Conservation (phyloP, 2,329 filamentous ascomycete species). For the Chaetoscypha palmicola region DNA sequence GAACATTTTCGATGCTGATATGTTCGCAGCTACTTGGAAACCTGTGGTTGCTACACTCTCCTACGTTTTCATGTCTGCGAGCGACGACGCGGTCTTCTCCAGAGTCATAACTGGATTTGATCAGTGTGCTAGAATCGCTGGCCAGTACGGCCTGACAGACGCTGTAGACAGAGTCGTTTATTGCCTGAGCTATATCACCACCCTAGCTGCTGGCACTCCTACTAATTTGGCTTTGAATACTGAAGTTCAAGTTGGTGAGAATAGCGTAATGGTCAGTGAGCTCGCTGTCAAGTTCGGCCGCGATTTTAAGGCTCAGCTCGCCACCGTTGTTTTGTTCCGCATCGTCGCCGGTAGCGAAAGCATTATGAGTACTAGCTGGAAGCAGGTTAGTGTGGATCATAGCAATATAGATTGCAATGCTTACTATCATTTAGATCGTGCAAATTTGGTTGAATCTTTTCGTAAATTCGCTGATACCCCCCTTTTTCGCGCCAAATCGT, state of each 20-base stretch:
- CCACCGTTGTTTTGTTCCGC: slow-evolving; percentile 90
- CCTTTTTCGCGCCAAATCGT: slow-evolving; percentile 63
- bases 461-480: slow-evolving; percentile 84
- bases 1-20: slow-evolving; percentile 93
- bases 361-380: slow-evolving; percentile 70
- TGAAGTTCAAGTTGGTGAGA: slow-evolving; percentile 85
- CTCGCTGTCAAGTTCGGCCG: slow-evolving; percentile 91
- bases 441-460: slow-evolving; percentile 95
- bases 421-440: slow-evolving; percentile 57
- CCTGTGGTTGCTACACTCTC: slow-evolving; percentile 91
- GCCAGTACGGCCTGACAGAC: slow-evolving; percentile 74
- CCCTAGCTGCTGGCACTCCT: slow-evolving; percentile 65
- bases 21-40: slow-evolving; percentile 95
- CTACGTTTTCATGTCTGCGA: slow-evolving; percentile 98
- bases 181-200: slow-evolving; percentile 84
- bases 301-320: slow-evolving; percentile 88
- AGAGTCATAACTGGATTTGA: slow-evolving; percentile 92
- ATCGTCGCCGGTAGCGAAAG: slow-evolving; percentile 81
- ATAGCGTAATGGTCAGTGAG: slow-evolving; percentile 97
- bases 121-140: slow-evolving; percentile 88
- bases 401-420: slow-evolving; percentile 19
- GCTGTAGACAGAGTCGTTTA: slow-evolving; percentile 90
- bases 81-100: slow-evolving; percentile 91
- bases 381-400: slow-evolving; percentile 50
- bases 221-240: slow-evolving; percentile 88